These are phyloP conservation scores for Blastocystis sp. DNA, from an alignment of 352 stramenopile genomes.

Conservation along the genomic window DNA sequence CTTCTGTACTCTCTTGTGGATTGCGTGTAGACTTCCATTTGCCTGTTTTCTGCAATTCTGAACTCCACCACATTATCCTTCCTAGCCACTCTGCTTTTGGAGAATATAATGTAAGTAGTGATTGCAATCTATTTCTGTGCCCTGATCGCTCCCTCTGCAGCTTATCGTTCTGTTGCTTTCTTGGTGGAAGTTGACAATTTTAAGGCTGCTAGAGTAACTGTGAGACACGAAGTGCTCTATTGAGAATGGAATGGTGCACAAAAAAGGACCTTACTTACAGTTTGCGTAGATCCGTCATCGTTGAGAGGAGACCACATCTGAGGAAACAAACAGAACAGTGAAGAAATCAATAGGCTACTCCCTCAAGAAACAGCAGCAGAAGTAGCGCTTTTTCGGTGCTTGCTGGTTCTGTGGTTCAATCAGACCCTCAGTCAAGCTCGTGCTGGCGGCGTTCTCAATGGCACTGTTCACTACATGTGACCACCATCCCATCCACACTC, in stretches of 20 bases:
- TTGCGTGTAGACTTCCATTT: too few relatives aligned
- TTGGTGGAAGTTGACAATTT: constrained; percentile 24
- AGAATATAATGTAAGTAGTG: neutral
- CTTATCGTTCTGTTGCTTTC: constrained; percentile 21
- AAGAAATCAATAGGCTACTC: neutral
- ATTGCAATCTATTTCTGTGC: neutral
- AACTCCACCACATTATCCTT: too few relatives aligned
- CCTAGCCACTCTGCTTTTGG: too few relatives aligned
- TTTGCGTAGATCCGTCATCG: neutral
- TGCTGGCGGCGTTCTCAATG: too few relatives aligned
- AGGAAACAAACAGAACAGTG: constrained; percentile 7
- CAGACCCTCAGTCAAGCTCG: neutral
- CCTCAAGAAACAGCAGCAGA: constrained; percentile 9
- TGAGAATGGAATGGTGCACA: too few relatives aligned
- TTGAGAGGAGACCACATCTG: neutral
- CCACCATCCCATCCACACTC: too few relatives aligned
- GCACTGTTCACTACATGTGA: too few relatives aligned
- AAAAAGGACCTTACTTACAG: constrained; percentile 26
- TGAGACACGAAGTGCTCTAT: neutral
- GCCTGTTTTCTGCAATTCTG: too few relatives aligned
- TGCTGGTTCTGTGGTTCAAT: neutral
- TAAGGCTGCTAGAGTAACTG: constrained; percentile 1
- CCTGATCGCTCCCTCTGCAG: neutral
- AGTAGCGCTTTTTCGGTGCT: neutral
- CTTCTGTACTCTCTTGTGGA: too few relatives aligned